phyloP scores from a whole-genome alignment of 345 rosid species.

The Arabidopsis arenosa region DNA sequence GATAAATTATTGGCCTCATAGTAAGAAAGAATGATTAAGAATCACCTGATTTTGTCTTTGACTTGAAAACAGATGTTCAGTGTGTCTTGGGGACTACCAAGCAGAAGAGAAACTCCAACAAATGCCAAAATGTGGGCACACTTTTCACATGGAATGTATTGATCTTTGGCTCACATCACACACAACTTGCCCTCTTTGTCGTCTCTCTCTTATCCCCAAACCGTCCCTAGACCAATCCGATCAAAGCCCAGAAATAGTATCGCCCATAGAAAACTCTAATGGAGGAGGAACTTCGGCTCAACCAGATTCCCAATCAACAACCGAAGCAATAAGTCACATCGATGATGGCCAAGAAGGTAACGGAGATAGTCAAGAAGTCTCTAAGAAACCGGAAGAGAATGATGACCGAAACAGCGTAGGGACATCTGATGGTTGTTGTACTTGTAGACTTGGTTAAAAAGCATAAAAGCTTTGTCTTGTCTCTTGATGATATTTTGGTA shows the following conservation, averaged over 20 bases:
- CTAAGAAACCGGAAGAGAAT: constrained; percentile 4
- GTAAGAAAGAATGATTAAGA: constrained; percentile 53
- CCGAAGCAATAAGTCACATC: background rate
- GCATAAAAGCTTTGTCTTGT: too few relatives aligned
- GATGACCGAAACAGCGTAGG: too few relatives aligned
- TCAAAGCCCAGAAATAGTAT: constrained; percentile 1
- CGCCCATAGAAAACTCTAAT: background rate
- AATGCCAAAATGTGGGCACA: constrained; percentile 78
- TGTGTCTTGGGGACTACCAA: constrained; percentile 83
- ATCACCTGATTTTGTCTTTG: constrained; percentile 63
- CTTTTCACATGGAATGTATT: constrained; percentile 88
- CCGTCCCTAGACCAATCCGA: background rate
- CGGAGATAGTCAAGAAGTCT: background rate
- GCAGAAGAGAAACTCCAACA: constrained; percentile 81
- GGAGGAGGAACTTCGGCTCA: constrained; percentile 29
- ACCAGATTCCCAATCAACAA: constrained; percentile 5
- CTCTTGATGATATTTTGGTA: too few relatives aligned
- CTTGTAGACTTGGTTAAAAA: too few relatives aligned
- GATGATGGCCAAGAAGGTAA: constrained; percentile 25
- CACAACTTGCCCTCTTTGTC: constrained; percentile 85
- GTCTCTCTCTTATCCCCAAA: constrained; percentile 60
- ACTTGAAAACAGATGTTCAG: constrained; percentile 71
- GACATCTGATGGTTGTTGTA: too few relatives aligned
- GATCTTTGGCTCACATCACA: constrained; percentile 79
- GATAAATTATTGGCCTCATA: constrained; percentile 19